These are phyloP conservation scores for Hyphodiscus sp. DNA, from an alignment of 2,329 filamentous ascomycete species.

Conservation along the genomic window DNA sequence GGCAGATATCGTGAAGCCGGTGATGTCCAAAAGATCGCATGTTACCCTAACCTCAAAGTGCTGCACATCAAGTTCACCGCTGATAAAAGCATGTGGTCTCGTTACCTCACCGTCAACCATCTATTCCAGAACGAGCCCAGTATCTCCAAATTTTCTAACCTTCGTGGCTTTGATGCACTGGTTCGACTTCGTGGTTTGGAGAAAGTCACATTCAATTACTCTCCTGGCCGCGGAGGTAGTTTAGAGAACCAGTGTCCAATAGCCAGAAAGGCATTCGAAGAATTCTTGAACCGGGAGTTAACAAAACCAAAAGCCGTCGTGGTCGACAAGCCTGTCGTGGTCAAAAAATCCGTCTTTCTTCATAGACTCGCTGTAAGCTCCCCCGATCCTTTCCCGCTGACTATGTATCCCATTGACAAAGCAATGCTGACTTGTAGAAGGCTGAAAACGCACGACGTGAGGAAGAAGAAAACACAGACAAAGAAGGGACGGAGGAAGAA, in stretches of 20 bases:
- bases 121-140: slow-evolving; percentile 3
- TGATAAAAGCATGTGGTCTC: not conserved
- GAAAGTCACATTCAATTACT: slow-evolving; percentile 10
- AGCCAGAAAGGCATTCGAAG: slow-evolving; percentile 5
- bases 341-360: too few relatives aligned
- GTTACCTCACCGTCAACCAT: not conserved
- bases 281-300: slow-evolving; percentile 7
- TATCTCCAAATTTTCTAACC: slow-evolving; percentile 12
- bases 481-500: too few relatives aligned
- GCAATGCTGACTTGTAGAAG: too few relatives aligned
- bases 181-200: slow-evolving; percentile 10
- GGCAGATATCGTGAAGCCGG: slow-evolving; percentile 1
- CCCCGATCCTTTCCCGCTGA: not conserved
- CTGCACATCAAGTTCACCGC: slow-evolving; percentile 4
- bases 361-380: not conserved
- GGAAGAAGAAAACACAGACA: too few relatives aligned
- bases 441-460: too few relatives aligned
- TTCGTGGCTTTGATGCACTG: slow-evolving; percentile 14
- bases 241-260: not conserved
- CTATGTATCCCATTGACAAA: not conserved
- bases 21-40: not conserved
- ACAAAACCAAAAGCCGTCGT: slow-evolving; percentile 1
- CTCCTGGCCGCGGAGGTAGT: not conserved
- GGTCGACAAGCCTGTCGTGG: too few relatives aligned
- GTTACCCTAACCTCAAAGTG: slow-evolving; percentile 6